Conservation (phyloP, 2,329 filamentous ascomycete species). For the Elsinoe perseae region DNA sequence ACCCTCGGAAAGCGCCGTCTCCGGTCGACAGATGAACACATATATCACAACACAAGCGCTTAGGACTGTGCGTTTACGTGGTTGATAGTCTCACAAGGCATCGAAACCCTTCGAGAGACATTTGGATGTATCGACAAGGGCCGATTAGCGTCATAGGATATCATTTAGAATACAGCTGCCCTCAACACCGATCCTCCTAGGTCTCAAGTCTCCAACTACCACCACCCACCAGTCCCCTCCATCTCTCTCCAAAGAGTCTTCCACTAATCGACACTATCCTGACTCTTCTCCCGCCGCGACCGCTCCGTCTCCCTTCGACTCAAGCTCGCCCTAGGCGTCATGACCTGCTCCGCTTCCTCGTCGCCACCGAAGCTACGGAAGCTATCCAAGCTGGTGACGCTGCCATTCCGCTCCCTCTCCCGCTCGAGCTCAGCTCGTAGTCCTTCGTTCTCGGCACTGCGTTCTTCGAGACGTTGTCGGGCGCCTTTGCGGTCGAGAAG, state of each 20-base stretch:
- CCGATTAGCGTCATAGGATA: constrained; percentile 6
- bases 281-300: neutral
- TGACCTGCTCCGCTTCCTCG: constrained; percentile 2
- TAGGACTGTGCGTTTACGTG: no score
- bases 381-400: constrained; percentile 7
- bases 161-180: neutral
- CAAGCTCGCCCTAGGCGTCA: constrained; percentile 4
- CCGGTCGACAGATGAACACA: no score
- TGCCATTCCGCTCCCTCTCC: constrained; percentile 39
- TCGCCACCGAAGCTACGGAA: neutral
- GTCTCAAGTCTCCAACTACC: neutral
- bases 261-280: constrained; percentile 7
- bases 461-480: constrained; percentile 67
- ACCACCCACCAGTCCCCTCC: neutral
- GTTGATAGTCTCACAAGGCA: no score
- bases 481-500: constrained; percentile 79
- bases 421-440: constrained; percentile 57
- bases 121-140: no score
- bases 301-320: constrained; percentile 7
- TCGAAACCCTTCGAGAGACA: no score
- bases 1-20: no score
- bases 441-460: constrained; percentile 65
- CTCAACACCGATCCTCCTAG: neutral
- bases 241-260: neutral
- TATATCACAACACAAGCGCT: no score